These are phyloP conservation scores for Penicillium coffeae DNA, from an alignment of 495 filamentous ascomycete genomes.

Conservation along the genomic window DNA sequence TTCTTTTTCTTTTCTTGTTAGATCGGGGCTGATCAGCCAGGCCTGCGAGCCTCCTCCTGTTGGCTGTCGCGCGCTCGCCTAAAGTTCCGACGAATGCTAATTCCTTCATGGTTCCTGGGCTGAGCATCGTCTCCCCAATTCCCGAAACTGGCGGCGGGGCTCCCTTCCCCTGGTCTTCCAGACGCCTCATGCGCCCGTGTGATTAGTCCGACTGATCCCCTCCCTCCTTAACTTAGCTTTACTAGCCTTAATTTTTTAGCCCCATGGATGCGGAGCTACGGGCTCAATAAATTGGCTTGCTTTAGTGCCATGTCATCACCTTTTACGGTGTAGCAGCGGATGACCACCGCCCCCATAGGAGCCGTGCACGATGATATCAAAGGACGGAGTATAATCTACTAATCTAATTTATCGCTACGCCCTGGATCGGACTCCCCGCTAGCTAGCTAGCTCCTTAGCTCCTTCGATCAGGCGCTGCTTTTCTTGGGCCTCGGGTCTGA, in stretches of 20 bases:
- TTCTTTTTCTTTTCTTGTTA: too few relatives aligned
- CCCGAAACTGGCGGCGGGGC: constrained; percentile 4
- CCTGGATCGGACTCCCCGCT: constrained; percentile 11
- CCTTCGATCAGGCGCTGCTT: too few relatives aligned
- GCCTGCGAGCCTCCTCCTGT: constrained; percentile 13
- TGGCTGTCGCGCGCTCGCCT: constrained; percentile 7
- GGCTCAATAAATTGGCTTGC: constrained; percentile 23
- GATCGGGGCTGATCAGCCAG: constrained; percentile 16
- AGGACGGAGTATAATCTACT: neutral
- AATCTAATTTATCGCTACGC: too few relatives aligned
- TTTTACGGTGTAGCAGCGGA: constrained; percentile 25
- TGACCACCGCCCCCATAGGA: constrained; percentile 12
- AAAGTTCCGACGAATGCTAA: constrained; percentile 14
- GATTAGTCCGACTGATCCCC: constrained; percentile 11
- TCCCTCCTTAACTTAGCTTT: constrained; percentile 4
- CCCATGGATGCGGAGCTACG: constrained; percentile 19
- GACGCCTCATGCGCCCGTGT: constrained; percentile 19
- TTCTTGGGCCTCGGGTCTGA: too few relatives aligned
- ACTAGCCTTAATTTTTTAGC: constrained; percentile 5
- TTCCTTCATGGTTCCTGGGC: constrained; percentile 7
- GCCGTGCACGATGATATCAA: constrained; percentile 4
- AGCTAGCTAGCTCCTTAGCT: neutral
- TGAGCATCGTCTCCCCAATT: neutral
- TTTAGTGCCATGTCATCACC: constrained; percentile 28
- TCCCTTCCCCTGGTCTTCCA: constrained; percentile 27